Evolutionary conservation across 371 early-diverging fungal species (phyloP), one percentile per base, ranked within the genome.

Genomic region (Mycotypha africana): DNA sequence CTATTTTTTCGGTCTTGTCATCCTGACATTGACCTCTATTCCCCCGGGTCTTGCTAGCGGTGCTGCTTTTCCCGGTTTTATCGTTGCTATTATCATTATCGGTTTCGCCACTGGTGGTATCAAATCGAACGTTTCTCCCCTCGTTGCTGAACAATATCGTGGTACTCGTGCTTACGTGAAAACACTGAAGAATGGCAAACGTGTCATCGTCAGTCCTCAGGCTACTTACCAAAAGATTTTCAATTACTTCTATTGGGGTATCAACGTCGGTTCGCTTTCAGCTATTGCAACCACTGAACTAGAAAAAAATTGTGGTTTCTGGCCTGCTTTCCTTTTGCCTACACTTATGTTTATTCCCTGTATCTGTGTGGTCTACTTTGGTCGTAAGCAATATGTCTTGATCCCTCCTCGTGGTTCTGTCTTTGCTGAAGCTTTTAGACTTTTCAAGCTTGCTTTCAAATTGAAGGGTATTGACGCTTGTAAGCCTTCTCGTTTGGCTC

Each of bases 301-400:
- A 24, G 73, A 73, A 45, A 69, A 67, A 49, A 64, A 74, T 32
- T 67, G 76, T 22, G 78, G 76, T 45, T 85, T 79, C 61, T 80
- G 81, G 81, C 56, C 80, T 1, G 87, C 88, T 7, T 90, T 66
- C 49, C 64, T 85, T 42, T 60, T 88, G 32, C 88, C 90, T 5
- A 68, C 81, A 15, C 63, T 80, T 21, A 79, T 85, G 69, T 86
- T 88, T 46, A 58, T 87, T 24, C 53, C 82, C 26, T 81, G 85
- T 48, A 70, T 86, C 23, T 17, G 51, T 21, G 65, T 85, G 21
- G 81, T 88, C 47, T 36, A 76, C 16, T 38, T 74, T 10, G 88
- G 85, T 17, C 75, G 78, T 42, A 68, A 70, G 17, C 60, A 49
- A 39, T 88, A 85, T 62, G 67, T 78, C 4, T 70, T 75, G 36